Conservation (phyloP, 331 rosid genomes). For the Spiraea crenata region DNA sequence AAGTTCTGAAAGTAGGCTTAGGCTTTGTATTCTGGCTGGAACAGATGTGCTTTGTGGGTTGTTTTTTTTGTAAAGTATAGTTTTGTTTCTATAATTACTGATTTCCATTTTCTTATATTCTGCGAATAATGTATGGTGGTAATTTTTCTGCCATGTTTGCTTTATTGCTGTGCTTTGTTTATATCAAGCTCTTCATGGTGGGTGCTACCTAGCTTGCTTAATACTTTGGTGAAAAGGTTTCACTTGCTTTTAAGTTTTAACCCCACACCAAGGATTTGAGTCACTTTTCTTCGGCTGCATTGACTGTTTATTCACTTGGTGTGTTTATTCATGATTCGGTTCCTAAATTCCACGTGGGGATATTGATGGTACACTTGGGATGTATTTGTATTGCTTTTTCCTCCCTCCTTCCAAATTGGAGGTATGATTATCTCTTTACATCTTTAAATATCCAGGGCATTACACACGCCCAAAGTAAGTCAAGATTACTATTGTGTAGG, state of each 20-base stretch:
- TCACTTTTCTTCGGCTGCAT: not conserved
- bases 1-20: slow-evolving; percentile 32
- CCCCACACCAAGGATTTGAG: not conserved
- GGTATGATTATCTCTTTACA: not conserved
- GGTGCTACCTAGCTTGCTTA: not conserved
- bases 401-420: no score
- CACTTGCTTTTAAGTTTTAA: not conserved
- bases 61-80: slow-evolving; percentile 9
- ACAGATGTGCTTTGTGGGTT: slow-evolving; percentile 24
- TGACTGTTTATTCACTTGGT: not conserved
- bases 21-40: slow-evolving; percentile 28
- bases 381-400: no score
- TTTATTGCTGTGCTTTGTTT: not conserved
- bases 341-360: not conserved
- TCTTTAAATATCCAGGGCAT: no score
- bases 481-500: not conserved
- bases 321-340: not conserved
- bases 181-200: not conserved
- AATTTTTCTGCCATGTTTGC: not conserved
- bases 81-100: not conserved
- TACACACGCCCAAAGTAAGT: not conserved
- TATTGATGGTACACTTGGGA: not conserved
- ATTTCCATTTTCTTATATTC: not conserved
- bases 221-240: not conserved
- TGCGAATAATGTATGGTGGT: not conserved